These are phyloP conservation scores for Paecilomyces fulvus DNA, from an alignment of 2,329 filamentous ascomycete species.

Conservation along the genomic window DNA sequence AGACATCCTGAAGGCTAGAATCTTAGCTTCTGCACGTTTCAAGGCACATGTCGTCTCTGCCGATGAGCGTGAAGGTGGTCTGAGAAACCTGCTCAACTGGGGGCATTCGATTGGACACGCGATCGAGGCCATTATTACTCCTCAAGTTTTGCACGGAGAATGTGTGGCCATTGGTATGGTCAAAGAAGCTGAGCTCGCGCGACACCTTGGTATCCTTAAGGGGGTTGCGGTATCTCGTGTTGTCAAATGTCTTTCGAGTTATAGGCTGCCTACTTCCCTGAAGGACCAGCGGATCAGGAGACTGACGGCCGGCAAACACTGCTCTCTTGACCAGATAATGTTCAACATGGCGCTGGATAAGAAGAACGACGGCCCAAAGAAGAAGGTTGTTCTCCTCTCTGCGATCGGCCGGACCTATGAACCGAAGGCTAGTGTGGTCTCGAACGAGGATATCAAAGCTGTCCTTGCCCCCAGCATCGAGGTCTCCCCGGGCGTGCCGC, in stretches of 20 bases:
- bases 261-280: conserved; percentile 77
- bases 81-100: conserved; percentile 93
- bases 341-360: conserved; percentile 97
- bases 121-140: conserved; percentile 88
- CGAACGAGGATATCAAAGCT: conserved; percentile 73
- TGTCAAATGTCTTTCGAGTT: conserved; percentile 89
- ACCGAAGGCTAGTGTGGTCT: conserved; percentile 78
- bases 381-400: conserved; percentile 89
- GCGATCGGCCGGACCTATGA: conserved; percentile 85
- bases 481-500: conserved; percentile 63
- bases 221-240: conserved; percentile 83
- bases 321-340: conserved; percentile 75
- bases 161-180: conserved; percentile 98
- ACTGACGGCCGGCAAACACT: conserved; percentile 76
- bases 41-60: conserved; percentile 92
- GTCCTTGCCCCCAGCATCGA: conserved; percentile 71
- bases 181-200: conserved; percentile 88
- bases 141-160: conserved; percentile 91
- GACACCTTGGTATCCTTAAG: conserved; percentile 75
- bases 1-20: conserved; percentile 64
- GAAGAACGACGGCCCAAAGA: conserved; percentile 92
- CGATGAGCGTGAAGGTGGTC: conserved; percentile 87
- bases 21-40: conserved; percentile 81
- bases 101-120: conserved; percentile 97
- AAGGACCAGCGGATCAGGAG: conserved; percentile 74